Base-by-base conservation (phyloP, 768 basidiomycete species). In the Suillus spraguei region DNA sequence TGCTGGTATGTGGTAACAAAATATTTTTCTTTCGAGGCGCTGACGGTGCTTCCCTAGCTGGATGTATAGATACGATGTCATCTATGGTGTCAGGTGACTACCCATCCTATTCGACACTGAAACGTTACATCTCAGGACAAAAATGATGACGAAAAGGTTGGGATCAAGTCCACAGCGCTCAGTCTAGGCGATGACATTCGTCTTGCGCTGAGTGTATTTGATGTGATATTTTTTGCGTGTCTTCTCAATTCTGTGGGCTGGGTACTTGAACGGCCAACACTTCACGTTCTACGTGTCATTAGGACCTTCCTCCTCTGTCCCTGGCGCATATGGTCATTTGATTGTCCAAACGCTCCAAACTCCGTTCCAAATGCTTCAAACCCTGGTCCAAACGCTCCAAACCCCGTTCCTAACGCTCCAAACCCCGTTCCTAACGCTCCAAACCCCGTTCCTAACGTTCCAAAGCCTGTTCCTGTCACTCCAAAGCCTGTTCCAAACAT, bases 131-230 rank as follows among this genome's bases (percentile, higher is more conserved):
- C 89, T 71, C 85, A 92, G 78, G 92, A 94, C 73, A 87, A 88
- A 61, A 74, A 81, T 60, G 92, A 92, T 75, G 92, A 92, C 73
- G 73, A 87, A 49, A 82, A 84, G 60, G 86, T 85, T 61, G 89
- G 88, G 20, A 85, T 92, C 47, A 85, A 86, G 64, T 92, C 90
- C 6, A 92, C 89, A 28, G 91, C 92, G 0, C 82, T 92, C 52
- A 80, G 91, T 14, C 90, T 90, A 69, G 89, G 87, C 14, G 73
- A 79, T 3, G 81, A 82, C 73, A 85, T 90, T 39, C 80, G 83
- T 2, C 81, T 85, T 0, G 77, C 90, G 63, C 80, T 91, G 42
- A 71, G 83, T 13, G 63, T 70, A 41, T 87, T 88, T 67, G 85
- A 83, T 1, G 55, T 81, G 4, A 71, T 69, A 0, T 90, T 92